Percentiles rank a stretch among this genome's conserved stretches.
phyloP scores from a whole-genome alignment of 768 basidiomycete genomes.

The Lentinula sp. region DNA sequence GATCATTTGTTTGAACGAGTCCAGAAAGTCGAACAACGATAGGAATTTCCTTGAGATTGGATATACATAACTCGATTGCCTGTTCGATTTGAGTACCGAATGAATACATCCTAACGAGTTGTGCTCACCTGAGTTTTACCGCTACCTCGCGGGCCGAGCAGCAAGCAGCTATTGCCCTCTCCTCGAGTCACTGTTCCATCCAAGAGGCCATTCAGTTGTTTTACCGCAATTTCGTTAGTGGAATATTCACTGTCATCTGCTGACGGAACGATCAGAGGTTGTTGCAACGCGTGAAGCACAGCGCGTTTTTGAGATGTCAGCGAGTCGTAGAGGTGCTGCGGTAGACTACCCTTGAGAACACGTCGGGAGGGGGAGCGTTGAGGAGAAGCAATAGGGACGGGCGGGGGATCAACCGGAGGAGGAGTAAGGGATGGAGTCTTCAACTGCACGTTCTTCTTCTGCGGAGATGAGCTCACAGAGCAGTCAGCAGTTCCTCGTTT shows the following conservation, averaged over 20 bases:
- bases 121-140: constrained; percentile 74
- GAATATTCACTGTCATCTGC: constrained; percentile 28
- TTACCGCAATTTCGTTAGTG: constrained; percentile 45
- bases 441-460: background rate
- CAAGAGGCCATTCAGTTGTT: constrained; percentile 60
- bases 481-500: background rate
- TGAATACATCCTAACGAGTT: background rate
- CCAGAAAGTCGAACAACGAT: constrained; percentile 83
- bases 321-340: constrained; percentile 35
- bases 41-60: constrained; percentile 39
- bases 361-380: background rate
- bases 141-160: constrained; percentile 80
- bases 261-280: constrained; percentile 17
- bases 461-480: background rate
- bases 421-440: constrained; percentile 1
- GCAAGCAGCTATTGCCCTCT: constrained; percentile 90
- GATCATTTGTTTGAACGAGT: constrained; percentile 78
- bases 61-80: constrained; percentile 58
- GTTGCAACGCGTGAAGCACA: constrained; percentile 40
- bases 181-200: constrained; percentile 69
- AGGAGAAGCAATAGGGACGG: background rate
- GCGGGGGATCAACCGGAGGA: background rate
- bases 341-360: constrained; percentile 17
- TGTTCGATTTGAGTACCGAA: constrained; percentile 19
- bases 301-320: constrained; percentile 54